A percentile compares a stretch with the other conserved stretches of the same genome.
phyloP scores from a whole-genome alignment of 805 yeast species.

The Ogataea kodamae region DNA sequence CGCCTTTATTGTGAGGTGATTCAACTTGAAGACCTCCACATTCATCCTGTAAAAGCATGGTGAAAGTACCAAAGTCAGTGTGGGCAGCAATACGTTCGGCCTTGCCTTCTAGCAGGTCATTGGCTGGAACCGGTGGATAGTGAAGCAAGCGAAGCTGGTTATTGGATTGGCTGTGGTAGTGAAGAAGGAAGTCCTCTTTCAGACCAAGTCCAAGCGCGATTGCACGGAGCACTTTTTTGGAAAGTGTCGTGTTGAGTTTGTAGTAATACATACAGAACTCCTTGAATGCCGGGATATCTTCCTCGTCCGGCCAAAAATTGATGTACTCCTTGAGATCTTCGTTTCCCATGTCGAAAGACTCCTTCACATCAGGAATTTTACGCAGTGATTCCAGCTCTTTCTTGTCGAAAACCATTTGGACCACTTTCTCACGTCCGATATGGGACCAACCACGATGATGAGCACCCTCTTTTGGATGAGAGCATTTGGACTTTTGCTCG shows the following conservation, averaged over 20 bases:
- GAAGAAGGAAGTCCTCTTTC: constrained; percentile 27
- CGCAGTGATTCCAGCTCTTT: constrained; percentile 14
- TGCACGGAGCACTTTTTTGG: constrained; percentile 26
- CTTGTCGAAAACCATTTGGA: constrained; percentile 23
- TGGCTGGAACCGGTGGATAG: constrained; percentile 30
- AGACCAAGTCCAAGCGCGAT: constrained; percentile 32
- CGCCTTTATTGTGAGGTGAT: constrained; percentile 28
- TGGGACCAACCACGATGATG: constrained; percentile 30
- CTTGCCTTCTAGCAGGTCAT: constrained; percentile 26
- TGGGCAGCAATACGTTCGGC: constrained; percentile 39
- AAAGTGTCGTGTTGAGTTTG: constrained; percentile 22
- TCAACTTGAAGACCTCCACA: constrained; percentile 39
- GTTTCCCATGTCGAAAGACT: constrained; percentile 34
- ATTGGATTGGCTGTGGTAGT: constrained; percentile 25
- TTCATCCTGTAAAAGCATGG: constrained; percentile 35
- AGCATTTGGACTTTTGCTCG: constrained; percentile 25
- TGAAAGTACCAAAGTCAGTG: constrained; percentile 37
- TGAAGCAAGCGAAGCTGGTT: constrained; percentile 34
- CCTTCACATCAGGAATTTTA: constrained; percentile 31
- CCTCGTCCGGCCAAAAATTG: constrained; percentile 26
- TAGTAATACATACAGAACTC: constrained; percentile 19
- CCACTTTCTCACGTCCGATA: constrained; percentile 24
- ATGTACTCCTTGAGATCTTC: constrained; percentile 17
- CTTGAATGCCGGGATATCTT: constrained; percentile 29
- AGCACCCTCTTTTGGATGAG: constrained; percentile 20